Conservation (phyloP, 495 filamentous ascomycete species). For the Neurospora africana region DNA sequence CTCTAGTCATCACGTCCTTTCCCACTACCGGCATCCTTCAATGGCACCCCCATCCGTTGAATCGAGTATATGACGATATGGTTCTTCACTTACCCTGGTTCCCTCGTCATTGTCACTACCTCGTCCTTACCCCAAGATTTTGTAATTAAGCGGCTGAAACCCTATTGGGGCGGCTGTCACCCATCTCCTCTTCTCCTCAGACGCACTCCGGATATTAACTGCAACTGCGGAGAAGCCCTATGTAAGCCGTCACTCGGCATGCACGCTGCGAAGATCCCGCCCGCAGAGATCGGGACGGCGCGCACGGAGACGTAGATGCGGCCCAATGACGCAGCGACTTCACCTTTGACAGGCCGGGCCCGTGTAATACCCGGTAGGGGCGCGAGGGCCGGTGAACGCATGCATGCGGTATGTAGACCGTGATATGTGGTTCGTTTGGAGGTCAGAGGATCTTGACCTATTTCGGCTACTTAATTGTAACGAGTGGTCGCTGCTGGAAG, state of each 20-base stretch:
- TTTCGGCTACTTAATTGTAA: neutral
- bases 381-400: neutral
- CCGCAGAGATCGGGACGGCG: neutral
- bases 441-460: neutral
- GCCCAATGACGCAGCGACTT: neutral
- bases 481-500: neutral
- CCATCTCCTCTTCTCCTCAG: neutral
- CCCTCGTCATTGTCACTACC: neutral
- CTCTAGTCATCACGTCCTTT: too few relatives aligned
- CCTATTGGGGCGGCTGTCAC: neutral
- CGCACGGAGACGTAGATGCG: neutral
- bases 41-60: neutral
- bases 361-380: neutral
- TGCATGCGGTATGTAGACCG: neutral
- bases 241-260: neutral
- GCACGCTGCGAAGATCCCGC: neutral
- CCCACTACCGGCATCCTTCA: neutral
- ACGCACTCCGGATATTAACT: neutral
- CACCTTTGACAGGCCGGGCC: neutral
- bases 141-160: neutral
- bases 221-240: neutral
- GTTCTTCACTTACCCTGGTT: neutral
- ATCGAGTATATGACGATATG: neutral
- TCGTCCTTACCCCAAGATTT: neutral
- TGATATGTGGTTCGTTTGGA: neutral